Evolutionary conservation across 106 monocot species (phyloP).

Genomic region (Dactylorhiza incarnata): DNA sequence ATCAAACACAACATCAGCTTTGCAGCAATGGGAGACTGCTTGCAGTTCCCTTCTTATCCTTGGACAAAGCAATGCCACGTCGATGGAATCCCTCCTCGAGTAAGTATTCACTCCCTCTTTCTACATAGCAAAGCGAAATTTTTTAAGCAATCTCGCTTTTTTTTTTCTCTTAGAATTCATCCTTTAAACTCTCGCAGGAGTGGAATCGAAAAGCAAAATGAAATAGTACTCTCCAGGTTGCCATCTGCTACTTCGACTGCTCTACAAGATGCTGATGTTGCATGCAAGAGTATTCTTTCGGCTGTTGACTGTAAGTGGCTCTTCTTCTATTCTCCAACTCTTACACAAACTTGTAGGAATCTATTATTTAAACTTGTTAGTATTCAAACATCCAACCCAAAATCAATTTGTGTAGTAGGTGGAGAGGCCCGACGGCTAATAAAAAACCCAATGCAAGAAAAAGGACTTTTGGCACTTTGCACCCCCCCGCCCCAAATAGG

Average conservation of each 20-base stretch:
- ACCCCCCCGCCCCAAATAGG: no score
- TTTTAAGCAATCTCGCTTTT: neutral
- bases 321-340: neutral
- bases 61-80: constrained; percentile 32
- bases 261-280: constrained; percentile 39
- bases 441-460: no score
- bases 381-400: no score
- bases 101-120: constrained; percentile 18
- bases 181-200: constrained; percentile 23
- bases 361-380: neutral
- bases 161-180: neutral
- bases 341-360: neutral
- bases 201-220: constrained; percentile 53
- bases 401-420: no score
- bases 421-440: no score
- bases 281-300: constrained; percentile 39
- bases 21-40: constrained; percentile 61
- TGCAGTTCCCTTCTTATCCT: constrained; percentile 43
- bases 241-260: constrained; percentile 38
- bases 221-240: constrained; percentile 29
- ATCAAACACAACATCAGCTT: constrained; percentile 25
- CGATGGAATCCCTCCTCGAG: constrained; percentile 56
- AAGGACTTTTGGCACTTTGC: no score
- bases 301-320: constrained; percentile 56
- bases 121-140: neutral